Percentiles rank a stretch among this genome's conserved stretches.
Conservation (phyloP, 768 basidiomycete genomes). For the Lyophyllum decastes region DNA sequence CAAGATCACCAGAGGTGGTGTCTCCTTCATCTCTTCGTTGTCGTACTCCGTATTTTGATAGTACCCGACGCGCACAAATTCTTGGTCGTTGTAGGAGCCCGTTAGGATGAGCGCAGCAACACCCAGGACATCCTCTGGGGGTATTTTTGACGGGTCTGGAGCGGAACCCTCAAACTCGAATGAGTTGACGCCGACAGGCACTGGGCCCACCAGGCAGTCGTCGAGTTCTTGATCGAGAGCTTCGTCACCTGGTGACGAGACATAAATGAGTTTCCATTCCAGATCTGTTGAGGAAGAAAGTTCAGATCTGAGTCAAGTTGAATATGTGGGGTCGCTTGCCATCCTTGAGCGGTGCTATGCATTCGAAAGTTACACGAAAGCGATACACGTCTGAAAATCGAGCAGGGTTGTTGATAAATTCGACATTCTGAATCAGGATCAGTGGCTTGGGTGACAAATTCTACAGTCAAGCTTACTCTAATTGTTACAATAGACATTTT, state of each 20-base stretch:
- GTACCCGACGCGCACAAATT: conserved; percentile 99
- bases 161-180: conserved; percentile 94
- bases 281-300: conserved; percentile 58
- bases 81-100: conserved; percentile 93
- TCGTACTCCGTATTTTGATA: conserved; percentile 99
- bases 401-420: conserved; percentile 92
- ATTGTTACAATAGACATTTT: conserved; percentile 73
- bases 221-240: conserved; percentile 97
- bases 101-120: conserved; percentile 97
- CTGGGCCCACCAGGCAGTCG: conserved; percentile 95
- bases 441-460: not conserved
- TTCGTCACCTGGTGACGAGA: conserved; percentile 89
- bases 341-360: conserved; percentile 87
- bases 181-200: conserved; percentile 94
- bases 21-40: conserved; percentile 86
- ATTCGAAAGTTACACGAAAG: conserved; percentile 97
- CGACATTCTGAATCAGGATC: conserved; percentile 61
- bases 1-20: conserved; percentile 64
- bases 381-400: conserved; percentile 88
- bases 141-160: conserved; percentile 84
- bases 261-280: conserved; percentile 98
- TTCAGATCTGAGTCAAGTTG: not conserved
- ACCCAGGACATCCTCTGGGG: conserved; percentile 87
- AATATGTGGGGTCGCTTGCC: conserved; percentile 44
- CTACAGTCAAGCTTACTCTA: conserved; percentile 40